A percentile compares a stretch with the other conserved stretches of the same genome.
Evolutionary conservation across 192 early-diverging fungal species (phyloP).

Genomic region (Backusella mclennaniae): DNA sequence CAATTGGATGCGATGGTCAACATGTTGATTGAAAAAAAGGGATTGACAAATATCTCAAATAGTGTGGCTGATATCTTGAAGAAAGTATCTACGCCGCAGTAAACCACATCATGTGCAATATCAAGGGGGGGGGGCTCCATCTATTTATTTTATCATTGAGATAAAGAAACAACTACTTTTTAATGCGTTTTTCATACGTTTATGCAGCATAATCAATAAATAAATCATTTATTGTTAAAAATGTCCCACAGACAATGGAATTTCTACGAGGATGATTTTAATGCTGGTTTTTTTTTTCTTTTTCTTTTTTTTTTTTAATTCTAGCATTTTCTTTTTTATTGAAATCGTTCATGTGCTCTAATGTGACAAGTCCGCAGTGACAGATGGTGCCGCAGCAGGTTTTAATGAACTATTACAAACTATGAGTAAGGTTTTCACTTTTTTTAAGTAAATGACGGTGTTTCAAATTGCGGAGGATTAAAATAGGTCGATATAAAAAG

Average conservation of each 20-base stretch:
- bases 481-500: background rate
- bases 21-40: background rate
- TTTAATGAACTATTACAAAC: background rate
- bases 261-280: background rate
- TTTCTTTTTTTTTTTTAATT: background rate
- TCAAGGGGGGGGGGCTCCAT: too few species aligned
- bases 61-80: background rate
- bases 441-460: background rate
- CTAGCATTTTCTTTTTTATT: background rate
- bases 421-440: background rate
- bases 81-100: background rate
- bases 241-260: background rate
- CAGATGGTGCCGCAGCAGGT: background rate
- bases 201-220: too few species aligned
- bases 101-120: background rate
- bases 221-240: too few species aligned
- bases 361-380: background rate
- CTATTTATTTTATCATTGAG: too few species aligned
- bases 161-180: too few species aligned
- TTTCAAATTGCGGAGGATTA: background rate
- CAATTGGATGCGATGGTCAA: background rate
- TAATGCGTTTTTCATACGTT: too few species aligned
- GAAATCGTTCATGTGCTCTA: background rate
- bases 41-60: background rate
- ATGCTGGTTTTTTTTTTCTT: background rate